Evolutionary conservation across 352 stramenopile species (phyloP), one percentile per base, ranked within the genome.

Genomic region (Phytophthora tubulina): DNA sequence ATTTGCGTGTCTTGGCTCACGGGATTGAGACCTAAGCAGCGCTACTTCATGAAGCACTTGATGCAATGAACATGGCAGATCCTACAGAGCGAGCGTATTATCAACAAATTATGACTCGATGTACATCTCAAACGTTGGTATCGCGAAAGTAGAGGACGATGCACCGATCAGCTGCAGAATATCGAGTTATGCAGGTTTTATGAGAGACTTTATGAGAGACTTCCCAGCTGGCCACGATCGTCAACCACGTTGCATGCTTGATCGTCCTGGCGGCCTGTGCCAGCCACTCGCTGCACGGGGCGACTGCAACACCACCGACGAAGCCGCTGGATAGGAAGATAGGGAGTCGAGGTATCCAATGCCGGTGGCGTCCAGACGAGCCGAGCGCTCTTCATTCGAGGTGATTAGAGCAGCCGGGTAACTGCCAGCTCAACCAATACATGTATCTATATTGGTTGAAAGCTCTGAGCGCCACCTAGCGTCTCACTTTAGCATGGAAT

Each of bases 181-280:
- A 72, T 72, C 15, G 35, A 42, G 50, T 60, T 4, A 46, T 63
- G 54, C 9, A 71, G 61, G 50, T 69, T 69, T 54, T 63, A 63
- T 64, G 53, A 70, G 49, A 68, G 41, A 48, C 32, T 61, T 61
- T 69, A 67, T 72, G 64, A 72, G 55, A 72, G 67, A 75, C 67
- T 74, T 70, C 14, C 57, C 65, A 73, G 57, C 49, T 68, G 64
- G 42, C 31, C 3, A n/a, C 39, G 27, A 61, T 67, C 58, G 66
- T 63, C 59, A 56, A 73, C 27, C 36, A 53, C 51, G 27, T 41
- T 59, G 46, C 35, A 32, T 54, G 9, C 51, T 58, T 51, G 35
- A 41, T 45, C 31, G n/a, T 42, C 46, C 45, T 61, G 0, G 57
- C 27, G 17, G 41, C 52, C 42, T 73, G 10, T 55, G 53, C 52